Base-by-base conservation (phyloP, 306 rosid species). In the Pyrus pyrifolia region DNA sequence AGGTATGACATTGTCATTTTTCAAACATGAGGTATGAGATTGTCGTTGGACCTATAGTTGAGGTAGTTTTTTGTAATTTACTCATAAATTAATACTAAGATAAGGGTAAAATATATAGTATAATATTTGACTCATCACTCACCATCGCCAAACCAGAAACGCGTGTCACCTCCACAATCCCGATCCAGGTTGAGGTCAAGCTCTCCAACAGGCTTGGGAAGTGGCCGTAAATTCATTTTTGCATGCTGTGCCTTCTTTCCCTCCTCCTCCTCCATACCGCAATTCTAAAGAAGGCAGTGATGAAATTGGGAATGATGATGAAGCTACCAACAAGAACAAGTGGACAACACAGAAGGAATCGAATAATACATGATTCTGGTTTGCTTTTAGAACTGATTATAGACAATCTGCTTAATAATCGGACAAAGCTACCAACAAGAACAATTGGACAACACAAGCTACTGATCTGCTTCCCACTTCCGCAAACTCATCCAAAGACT, bases 81-180 rank as follows among this genome's bases (percentile, higher is more conserved):
- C 27, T 25, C 27, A 25, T 25, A 25, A 25, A 25, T 25, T 25
- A 25, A 25, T 25, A 25, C 27, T 0, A 25, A 25, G 1, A 25
- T 25, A 25, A 25, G 27, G 27, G 27, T 25, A 25, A 25, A 25
- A 25, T 25, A 25, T 25, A 25, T 25, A 25, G 27, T 25, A 25
- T 25, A 25, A 25, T 25, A 25, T 25, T 25, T 25, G 27, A 25
- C 27, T 25, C 27, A 1, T 25, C 27, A 25, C 27, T 25, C 27
- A 21, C 72, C 67, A 69, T 49, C 72, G 6, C 72, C 72, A 51
- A 69, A 68, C 25, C 60, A 80, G 76, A 80, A 69, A 49, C 67
- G 44, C 0, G 52, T 52, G 33, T 65, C 67, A 22, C 51, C 78
- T 27, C 73, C 78, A 42, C 82, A 66, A 65, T 79, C 31, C 46